Evolutionary conservation across 1,284 basidiomycete genomes (phyloP), one percentile per base, ranked within the genome.

Genomic region (Ceratobasidium sp.): DNA sequence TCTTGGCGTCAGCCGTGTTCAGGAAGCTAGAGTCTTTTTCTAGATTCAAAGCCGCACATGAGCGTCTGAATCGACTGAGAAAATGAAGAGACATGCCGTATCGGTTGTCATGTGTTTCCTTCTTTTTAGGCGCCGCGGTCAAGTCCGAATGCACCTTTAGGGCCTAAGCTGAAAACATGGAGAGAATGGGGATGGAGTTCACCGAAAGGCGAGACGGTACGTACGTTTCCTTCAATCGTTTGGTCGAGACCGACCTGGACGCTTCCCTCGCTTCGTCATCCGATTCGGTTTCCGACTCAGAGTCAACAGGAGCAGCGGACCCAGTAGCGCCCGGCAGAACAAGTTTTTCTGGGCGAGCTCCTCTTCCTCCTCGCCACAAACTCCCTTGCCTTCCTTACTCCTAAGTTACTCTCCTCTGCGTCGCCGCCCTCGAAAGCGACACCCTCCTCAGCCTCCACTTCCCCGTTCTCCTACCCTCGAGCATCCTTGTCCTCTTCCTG

Each of bases 21-120:
- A 7, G 93, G 91, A 87, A 96, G 98, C 88, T 96, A 99, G 87
- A 99, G 95, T 91, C 86, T 96, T 97, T 87, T 92, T 93, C 93
- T 94, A 82, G 33, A 64, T n/a, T 56, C 81, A 23, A 26, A 70
- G 38, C 5, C 48, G 28, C n/a, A 26, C 28, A 28, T 54, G 74
- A 28, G 10, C 13, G 69, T 48, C 66, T 40, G 56, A 23, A 78
- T n/a, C n/a, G n/a, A n/a, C n/a, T n/a, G n/a, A n/a, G n/a, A n/a
- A n/a, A n/a, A n/a, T n/a, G n/a, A n/a, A 79, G 42, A 74, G 20
- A 78, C 82, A 61, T 82, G 90, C 91, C 86, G 97, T 98, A 87
- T 92, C 94, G 1, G 96, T 97, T 81, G 90, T 96, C 93, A 96
- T 94, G 92, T 33, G 89, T 83, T 80, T 89, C 93, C 85, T 95